A percentile compares a stretch with the other conserved stretches of the same genome.
These are phyloP conservation scores for Pterocarpus macrocarpus DNA, from an alignment of 306 rosid species.

Conservation along the genomic window DNA sequence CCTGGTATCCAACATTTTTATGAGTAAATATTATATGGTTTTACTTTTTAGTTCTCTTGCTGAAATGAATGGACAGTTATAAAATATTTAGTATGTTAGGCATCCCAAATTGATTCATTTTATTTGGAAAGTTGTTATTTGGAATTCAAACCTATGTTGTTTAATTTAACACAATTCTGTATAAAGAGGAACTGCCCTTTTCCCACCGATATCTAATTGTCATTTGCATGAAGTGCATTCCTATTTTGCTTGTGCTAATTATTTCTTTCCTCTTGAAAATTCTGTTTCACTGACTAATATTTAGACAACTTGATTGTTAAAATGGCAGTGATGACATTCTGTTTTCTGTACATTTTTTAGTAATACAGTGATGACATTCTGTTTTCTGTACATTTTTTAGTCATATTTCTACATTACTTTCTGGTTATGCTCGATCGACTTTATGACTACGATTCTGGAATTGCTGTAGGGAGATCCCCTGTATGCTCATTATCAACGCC, in stretches of 20 bases:
- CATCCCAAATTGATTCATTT: conserved; percentile 14
- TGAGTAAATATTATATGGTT: conserved; percentile 7
- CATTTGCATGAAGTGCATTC: conserved; percentile 21
- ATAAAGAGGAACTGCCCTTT: conserved; percentile 22
- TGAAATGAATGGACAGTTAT: conserved; percentile 12
- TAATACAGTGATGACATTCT: neutral
- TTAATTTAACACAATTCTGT: conserved; percentile 33
- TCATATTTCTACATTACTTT: conserved; percentile 2
- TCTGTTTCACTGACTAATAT: conserved; percentile 22
- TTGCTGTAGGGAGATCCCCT: conserved; percentile 80
- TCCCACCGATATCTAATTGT: neutral
- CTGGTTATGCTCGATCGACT: conserved; percentile 30
- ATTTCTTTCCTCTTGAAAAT: conserved; percentile 34
- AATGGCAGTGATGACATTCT: neutral
- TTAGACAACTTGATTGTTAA: conserved; percentile 26
- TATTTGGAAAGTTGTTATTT: neutral
- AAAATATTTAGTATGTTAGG: conserved; percentile 12
- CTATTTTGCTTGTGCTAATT: conserved; percentile 12
- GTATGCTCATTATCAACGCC: conserved; percentile 77
- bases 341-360: neutral
- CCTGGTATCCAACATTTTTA: neutral
- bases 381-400: neutral
- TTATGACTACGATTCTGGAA: conserved; percentile 32
- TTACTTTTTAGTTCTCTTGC: neutral
- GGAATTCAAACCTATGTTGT: neutral